Conservation (phyloP, 768 basidiomycete genomes). For the Auricularia sp. region DNA sequence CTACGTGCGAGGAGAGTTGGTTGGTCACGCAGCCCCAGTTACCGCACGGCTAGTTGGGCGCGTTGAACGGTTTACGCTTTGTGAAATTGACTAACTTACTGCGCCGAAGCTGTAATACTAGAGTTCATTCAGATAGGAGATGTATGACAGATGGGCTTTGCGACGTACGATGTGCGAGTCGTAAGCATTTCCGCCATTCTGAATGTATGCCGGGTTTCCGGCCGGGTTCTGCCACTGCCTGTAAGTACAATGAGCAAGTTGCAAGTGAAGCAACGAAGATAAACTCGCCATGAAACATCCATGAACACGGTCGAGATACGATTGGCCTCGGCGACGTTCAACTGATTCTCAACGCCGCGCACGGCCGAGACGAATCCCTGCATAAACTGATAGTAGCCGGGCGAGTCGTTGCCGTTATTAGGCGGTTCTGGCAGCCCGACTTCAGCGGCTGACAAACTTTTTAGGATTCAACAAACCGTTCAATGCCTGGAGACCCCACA, state of each 20-base stretch:
- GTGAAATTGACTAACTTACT: background rate
- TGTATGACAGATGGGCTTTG: no score
- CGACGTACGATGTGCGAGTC: background rate
- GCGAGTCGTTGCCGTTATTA: background rate
- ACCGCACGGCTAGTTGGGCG: background rate
- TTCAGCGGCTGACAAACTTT: background rate
- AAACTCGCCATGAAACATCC: background rate
- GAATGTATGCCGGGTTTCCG: background rate
- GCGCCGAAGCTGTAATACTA: background rate
- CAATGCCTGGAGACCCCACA: background rate
- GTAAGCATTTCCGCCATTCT: background rate
- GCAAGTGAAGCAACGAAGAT: background rate
- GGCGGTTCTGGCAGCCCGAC: background rate
- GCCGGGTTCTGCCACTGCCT: constrained; percentile 1
- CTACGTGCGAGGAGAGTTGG: background rate
- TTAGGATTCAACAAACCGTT: background rate
- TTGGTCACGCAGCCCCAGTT: background rate
- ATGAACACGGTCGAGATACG: background rate
- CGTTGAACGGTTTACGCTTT: background rate
- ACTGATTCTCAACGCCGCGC: background rate
- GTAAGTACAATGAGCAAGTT: background rate
- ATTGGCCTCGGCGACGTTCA: background rate
- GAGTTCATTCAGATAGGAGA: no score
- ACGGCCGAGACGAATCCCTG: background rate
- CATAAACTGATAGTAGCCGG: constrained; percentile 2